Evolutionary conservation across 345 rosid genomes (phyloP).

Genomic region (Salix caprea): DNA sequence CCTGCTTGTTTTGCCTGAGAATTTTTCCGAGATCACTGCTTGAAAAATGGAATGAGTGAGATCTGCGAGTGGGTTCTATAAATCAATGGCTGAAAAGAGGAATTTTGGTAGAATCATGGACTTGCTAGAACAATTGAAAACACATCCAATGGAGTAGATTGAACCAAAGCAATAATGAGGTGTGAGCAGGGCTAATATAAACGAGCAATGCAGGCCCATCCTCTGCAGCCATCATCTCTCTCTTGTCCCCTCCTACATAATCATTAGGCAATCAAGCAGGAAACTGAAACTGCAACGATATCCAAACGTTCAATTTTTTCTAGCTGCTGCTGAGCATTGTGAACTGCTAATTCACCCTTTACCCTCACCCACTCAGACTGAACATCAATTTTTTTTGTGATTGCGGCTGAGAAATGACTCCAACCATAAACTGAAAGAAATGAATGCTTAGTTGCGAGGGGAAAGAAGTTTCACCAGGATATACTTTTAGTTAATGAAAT

Average conservation of each 20-base stretch:
- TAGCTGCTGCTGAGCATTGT: background rate
- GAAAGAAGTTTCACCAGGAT: background rate
- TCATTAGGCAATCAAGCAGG: too few relatives aligned
- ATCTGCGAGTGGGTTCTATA: too few relatives aligned
- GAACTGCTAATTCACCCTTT: conserved; percentile 8
- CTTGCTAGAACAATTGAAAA: background rate
- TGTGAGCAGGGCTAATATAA: too few relatives aligned
- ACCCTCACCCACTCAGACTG: conserved; percentile 6
- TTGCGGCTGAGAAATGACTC: conserved; percentile 19
- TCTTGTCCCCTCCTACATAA: background rate
- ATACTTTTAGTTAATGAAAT: background rate
- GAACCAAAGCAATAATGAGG: background rate
- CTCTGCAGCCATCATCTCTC: background rate
- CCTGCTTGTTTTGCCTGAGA: too few relatives aligned
- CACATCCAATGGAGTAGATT: background rate
- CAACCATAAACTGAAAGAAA: conserved; percentile 6
- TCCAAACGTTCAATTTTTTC: too few relatives aligned
- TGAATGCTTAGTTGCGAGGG: background rate
- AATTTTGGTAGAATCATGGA: background rate
- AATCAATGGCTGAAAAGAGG: background rate
- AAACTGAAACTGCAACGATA: background rate
- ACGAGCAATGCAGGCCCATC: too few relatives aligned
- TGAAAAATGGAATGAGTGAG: too few relatives aligned
- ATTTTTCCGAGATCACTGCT: too few relatives aligned
- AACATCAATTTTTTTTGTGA: conserved; percentile 16